These are phyloP conservation scores for Diutina catenulata DNA, from an alignment of 1,139 yeast species.

Conservation along the genomic window DNA sequence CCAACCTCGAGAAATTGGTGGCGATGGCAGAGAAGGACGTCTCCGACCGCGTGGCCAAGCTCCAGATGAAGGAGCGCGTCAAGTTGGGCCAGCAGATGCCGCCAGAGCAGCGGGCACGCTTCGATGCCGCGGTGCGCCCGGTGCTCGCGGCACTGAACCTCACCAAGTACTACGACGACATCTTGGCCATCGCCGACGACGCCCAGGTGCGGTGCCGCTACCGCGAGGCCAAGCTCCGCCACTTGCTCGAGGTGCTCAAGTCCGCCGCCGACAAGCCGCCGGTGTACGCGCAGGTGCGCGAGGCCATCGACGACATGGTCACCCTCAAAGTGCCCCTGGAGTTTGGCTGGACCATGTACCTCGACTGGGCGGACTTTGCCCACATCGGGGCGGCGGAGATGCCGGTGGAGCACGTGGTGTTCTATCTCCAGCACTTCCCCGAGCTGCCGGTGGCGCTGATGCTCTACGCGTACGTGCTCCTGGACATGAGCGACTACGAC, in stretches of 20 bases:
- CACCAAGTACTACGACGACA: constrained; percentile 38
- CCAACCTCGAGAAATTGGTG: constrained; percentile 39
- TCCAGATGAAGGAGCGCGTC: constrained; percentile 25
- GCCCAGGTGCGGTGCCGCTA: constrained; percentile 45
- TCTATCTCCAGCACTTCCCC: constrained; percentile 47
- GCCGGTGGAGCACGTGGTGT: constrained; percentile 24
- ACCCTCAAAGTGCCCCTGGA: constrained; percentile 45
- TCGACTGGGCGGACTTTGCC: constrained; percentile 63
- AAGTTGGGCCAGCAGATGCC: constrained; percentile 24
- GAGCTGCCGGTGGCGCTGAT: constrained; percentile 53
- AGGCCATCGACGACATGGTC: constrained; percentile 63
- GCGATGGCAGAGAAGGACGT: constrained; percentile 33
- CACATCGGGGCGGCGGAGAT: constrained; percentile 36
- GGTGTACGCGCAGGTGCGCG: constrained; percentile 33
- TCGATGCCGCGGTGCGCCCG: constrained; percentile 38
- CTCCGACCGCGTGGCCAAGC: constrained; percentile 17
- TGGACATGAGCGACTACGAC: constrained; percentile 58
- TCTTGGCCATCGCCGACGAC: constrained; percentile 51
- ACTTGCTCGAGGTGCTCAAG: constrained; percentile 42
- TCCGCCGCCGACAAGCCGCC: constrained; percentile 26
- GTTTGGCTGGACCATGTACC: constrained; percentile 62
- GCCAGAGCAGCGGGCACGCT: constrained; percentile 18
- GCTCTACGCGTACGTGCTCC: constrained; percentile 44
- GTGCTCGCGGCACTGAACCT: constrained; percentile 39
- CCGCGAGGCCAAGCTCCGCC: constrained; percentile 32